Evolutionary conservation across 345 rosid genomes (phyloP).

Genomic region (Ceriops tagal): DNA sequence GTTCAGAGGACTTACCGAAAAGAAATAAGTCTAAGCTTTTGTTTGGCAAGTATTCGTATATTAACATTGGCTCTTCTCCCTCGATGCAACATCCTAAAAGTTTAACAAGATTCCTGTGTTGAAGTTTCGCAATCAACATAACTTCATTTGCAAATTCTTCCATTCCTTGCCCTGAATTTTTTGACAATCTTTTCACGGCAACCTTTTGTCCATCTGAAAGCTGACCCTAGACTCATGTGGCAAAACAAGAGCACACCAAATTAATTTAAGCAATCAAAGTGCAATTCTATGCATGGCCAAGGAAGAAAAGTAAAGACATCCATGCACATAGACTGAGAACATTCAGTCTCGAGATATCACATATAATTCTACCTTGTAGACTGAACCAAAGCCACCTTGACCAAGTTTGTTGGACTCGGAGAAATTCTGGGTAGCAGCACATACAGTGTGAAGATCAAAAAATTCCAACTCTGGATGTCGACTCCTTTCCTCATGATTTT

Average conservation of each 20-base stretch:
- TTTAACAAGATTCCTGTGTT: conserved; percentile 67
- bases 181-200: conserved; percentile 68
- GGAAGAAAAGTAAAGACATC: not conserved
- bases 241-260: not conserved
- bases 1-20: conserved; percentile 42
- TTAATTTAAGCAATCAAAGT: not conserved
- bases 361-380: not conserved
- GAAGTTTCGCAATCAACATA: conserved; percentile 58
- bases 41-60: conserved; percentile 75
- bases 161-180: conserved; percentile 61
- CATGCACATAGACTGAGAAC: not conserved
- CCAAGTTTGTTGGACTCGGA: too few relatives aligned
- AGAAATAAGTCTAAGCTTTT: conserved; percentile 67
- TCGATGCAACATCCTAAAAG: conserved; percentile 59
- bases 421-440: too few relatives aligned
- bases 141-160: conserved; percentile 67
- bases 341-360: not conserved
- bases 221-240: not conserved
- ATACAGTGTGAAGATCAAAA: too few relatives aligned
- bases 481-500: too few relatives aligned
- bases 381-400: too few relatives aligned
- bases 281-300: not conserved
- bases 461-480: too few relatives aligned
- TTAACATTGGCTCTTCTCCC: conserved; percentile 64
- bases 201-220: conserved; percentile 44